Conservation (phyloP, 2,329 filamentous ascomycete species). For the Pestalotiopsis sp. region DNA sequence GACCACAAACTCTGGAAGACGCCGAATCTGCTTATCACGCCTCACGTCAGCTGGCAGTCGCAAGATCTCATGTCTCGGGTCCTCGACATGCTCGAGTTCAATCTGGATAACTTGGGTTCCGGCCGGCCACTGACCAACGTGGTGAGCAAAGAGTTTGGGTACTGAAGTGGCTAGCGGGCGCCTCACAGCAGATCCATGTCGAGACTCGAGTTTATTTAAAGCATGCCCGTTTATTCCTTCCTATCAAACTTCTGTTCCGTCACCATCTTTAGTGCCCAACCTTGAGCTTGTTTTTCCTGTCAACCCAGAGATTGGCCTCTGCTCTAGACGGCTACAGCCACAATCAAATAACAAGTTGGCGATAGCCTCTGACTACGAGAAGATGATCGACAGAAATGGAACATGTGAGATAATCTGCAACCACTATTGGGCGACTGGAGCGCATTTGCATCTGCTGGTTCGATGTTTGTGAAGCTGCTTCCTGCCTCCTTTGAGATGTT, state of each 20-base stretch:
- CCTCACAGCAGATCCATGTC: background rate
- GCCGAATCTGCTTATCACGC: conserved; percentile 60
- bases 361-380: background rate
- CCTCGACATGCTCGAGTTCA: conserved; percentile 28
- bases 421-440: background rate
- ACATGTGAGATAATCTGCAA: background rate
- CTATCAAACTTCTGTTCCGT: background rate
- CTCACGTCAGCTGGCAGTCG: conserved; percentile 34
- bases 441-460: background rate
- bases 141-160: conserved; percentile 32
- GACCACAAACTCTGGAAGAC: conserved; percentile 66
- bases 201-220: background rate
- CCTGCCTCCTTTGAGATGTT: background rate
- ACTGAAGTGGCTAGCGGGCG: conserved; percentile 19
- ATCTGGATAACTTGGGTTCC: conserved; percentile 29
- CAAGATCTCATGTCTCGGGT: conserved; percentile 25
- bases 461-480: background rate
- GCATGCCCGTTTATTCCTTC: background rate
- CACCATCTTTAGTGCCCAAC: background rate
- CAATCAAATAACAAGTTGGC: background rate
- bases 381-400: background rate
- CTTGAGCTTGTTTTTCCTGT: background rate
- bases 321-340: background rate
- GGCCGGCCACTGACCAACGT: conserved; percentile 31
- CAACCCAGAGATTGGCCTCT: background rate